phyloP scores from a whole-genome alignment of 2,329 filamentous ascomycete species.

The Fusarium pilosicola region DNA sequence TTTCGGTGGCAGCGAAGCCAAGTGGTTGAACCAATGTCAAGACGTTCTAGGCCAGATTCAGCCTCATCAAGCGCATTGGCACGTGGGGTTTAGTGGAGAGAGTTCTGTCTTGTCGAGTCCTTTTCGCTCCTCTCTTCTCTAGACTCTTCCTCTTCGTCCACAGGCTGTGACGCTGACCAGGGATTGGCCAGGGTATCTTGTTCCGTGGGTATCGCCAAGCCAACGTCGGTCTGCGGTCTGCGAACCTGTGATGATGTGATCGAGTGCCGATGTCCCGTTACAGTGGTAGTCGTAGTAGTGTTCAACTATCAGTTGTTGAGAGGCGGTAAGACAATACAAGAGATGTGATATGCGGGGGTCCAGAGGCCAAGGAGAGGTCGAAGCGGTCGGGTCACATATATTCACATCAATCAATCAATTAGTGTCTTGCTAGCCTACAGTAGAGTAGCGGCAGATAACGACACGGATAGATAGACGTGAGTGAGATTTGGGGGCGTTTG shows the following conservation, averaged over 20 bases:
- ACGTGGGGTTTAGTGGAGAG: conserved; percentile 43
- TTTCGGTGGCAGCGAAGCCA: conserved; percentile 27
- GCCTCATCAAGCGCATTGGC: conserved; percentile 43
- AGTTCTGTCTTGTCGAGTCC: conserved; percentile 14
- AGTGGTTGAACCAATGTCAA: conserved; percentile 34
- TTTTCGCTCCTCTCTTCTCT: conserved; percentile 8
- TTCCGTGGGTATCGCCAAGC: conserved; percentile 24
- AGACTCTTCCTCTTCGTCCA: conserved; percentile 13
- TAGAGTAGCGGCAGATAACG: conserved; percentile 15
- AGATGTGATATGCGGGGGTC: conserved; percentile 6
- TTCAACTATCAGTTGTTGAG: conserved; percentile 1
- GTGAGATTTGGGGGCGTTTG: conserved; percentile 36
- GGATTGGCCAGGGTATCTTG: conserved; percentile 29
- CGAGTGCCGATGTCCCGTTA: conserved; percentile 1
- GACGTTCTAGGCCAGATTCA: conserved; percentile 45
- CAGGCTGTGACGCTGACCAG: conserved; percentile 12
- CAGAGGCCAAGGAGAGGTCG: background rate
- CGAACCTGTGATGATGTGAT: conserved; percentile 14
- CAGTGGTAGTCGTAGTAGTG: background rate
- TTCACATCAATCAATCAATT: background rate
- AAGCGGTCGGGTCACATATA: conserved; percentile 4
- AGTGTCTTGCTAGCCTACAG: conserved; percentile 2
- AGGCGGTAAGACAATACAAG: conserved; percentile 17
- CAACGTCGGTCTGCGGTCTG: conserved; percentile 21
- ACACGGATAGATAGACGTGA: conserved; percentile 12